Percentiles rank a stretch among this genome's conserved stretches.
These are phyloP conservation scores for Acanthamoeba healyi DNA, from an alignment of 208 protist genomes.

Conservation along the genomic window DNA sequence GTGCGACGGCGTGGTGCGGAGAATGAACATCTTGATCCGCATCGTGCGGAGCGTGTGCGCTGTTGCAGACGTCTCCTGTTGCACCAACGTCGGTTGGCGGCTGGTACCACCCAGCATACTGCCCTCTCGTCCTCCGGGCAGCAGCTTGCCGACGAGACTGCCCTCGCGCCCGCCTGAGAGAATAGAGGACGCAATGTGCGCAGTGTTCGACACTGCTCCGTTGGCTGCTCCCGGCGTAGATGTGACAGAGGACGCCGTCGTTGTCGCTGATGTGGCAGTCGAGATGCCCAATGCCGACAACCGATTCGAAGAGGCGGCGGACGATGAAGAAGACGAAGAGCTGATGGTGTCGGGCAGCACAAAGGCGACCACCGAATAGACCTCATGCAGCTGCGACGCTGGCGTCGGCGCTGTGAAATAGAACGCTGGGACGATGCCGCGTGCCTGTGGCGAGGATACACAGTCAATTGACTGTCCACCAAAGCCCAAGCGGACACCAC, in stretches of 20 bases:
- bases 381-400: constrained; percentile 1
- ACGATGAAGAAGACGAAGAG: neutral
- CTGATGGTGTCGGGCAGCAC: constrained; percentile 5
- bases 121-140: neutral
- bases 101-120: neutral
- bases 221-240: constrained; percentile 35
- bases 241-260: neutral
- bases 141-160: no score
- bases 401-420: constrained; percentile 52
- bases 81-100: neutral
- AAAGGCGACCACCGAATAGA: constrained; percentile 68
- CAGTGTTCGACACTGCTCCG: neutral
- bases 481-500: no score
- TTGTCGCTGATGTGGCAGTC: constrained; percentile 37
- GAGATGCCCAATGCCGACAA: constrained; percentile 16
- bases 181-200: neutral
- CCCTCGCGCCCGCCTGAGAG: neutral
- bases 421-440: constrained; percentile 54
- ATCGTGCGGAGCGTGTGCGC: neutral
- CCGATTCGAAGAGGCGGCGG: neutral
- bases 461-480: neutral
- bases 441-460: neutral
- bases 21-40: constrained; percentile 53
- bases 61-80: neutral
- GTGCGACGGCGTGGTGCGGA: constrained; percentile 42